Evolutionary conservation across 345 rosid genomes (phyloP).

Genomic region (Trapa bicornis): DNA sequence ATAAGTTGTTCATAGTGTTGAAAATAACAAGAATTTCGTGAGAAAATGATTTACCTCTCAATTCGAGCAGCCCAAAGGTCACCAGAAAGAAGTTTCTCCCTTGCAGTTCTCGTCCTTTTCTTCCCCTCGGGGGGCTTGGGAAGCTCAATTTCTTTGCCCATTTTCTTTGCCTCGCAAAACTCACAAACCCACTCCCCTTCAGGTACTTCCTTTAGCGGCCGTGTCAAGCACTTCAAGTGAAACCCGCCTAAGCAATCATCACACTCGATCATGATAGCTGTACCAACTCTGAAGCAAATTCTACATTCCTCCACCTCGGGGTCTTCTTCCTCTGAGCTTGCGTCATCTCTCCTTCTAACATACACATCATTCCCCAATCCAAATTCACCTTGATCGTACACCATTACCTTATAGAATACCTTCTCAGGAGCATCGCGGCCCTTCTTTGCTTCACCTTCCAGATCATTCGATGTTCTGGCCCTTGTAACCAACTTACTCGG

Average conservation of each 20-base stretch:
- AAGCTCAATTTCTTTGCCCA: constrained; percentile 34
- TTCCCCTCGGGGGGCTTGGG: constrained; percentile 57
- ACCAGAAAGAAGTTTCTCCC: constrained; percentile 83
- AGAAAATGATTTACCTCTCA: constrained; percentile 37
- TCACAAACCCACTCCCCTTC: constrained; percentile 86
- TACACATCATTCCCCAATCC: constrained; percentile 73
- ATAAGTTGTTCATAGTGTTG: not conserved
- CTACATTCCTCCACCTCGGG: constrained; percentile 74
- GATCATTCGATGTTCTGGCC: constrained; percentile 5
- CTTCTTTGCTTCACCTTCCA: constrained; percentile 16
- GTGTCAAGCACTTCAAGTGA: constrained; percentile 81
- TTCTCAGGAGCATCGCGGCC: constrained; percentile 12
- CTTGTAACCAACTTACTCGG: constrained; percentile 2
- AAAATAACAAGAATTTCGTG: not conserved
- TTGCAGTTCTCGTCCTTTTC: constrained; percentile 49
- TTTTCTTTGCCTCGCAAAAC: constrained; percentile 49
- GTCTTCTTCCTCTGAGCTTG: constrained; percentile 50
- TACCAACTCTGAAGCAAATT: constrained; percentile 59
- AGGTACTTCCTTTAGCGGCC: constrained; percentile 62
- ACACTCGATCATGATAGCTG: constrained; percentile 67
- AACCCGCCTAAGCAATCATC: constrained; percentile 86
- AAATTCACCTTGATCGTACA: constrained; percentile 58
- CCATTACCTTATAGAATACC: constrained; percentile 57
- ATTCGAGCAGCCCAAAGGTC: constrained; percentile 78
- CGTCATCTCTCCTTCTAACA: constrained; percentile 74